A percentile compares a stretch with the other conserved stretches of the same genome.
Conservation (phyloP, 1,284 basidiomycete genomes). For the Trametes versicolor region DNA sequence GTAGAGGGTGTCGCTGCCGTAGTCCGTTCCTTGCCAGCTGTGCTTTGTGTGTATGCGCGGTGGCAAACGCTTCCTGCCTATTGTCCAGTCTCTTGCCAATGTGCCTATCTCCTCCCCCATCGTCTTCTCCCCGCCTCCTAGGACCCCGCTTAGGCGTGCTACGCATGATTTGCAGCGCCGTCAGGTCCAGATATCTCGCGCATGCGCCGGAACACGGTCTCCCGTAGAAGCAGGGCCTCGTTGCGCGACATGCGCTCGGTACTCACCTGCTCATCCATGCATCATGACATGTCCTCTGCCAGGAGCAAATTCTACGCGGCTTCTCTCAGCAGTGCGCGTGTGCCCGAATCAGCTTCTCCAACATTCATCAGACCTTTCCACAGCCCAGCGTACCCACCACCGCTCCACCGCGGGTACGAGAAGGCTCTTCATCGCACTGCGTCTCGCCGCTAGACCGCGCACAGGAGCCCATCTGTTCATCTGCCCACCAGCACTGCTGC, state of each 20-base stretch:
- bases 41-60: slow-evolving; percentile 1
- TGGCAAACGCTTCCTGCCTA: not conserved
- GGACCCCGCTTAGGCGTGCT: not conserved
- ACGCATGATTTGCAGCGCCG: not conserved
- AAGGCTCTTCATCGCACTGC: not conserved
- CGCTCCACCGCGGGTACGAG: slow-evolving; percentile 8
- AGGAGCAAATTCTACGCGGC: slow-evolving; percentile 5
- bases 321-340: slow-evolving; percentile 1
- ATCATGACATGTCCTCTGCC: slow-evolving; percentile 4
- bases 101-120: not conserved
- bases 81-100: slow-evolving; percentile 4
- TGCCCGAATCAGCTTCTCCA: not conserved
- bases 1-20: not conserved
- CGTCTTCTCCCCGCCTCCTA: slow-evolving; percentile 5
- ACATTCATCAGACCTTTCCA: not conserved
- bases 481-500: not conserved
- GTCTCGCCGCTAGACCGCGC: not conserved
- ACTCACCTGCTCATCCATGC: not conserved
- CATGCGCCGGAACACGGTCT: slow-evolving; percentile 19
- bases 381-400: not conserved
- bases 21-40: not conserved
- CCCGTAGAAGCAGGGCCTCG: slow-evolving; percentile 19
- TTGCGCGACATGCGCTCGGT: slow-evolving; percentile 15
- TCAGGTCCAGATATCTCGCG: not conserved
- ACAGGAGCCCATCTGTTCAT: not conserved